A percentile compares a stretch with the other conserved stretches of the same genome.
phyloP scores from a whole-genome alignment of 306 rosid genomes.

The Lagenaria siceraria region DNA sequence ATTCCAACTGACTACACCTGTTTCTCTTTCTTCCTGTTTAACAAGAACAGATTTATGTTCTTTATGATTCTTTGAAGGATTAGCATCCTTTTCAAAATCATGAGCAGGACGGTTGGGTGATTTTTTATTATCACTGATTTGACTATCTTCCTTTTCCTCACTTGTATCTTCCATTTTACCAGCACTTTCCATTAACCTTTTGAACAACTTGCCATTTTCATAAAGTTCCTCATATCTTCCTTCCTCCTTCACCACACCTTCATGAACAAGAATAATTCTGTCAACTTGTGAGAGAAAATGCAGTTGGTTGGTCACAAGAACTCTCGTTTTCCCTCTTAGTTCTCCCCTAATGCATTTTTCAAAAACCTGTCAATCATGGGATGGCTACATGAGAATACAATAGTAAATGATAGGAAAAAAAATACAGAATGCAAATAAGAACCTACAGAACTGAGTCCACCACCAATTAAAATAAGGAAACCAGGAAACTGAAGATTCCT shows the following conservation, averaged over 20 bases:
- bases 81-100: slow-evolving; percentile 23
- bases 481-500: not conserved
- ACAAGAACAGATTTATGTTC: slow-evolving; percentile 53
- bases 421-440: not conserved
- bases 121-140: slow-evolving; percentile 14
- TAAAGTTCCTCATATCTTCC: no score
- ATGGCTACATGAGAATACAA: slow-evolving; percentile 5
- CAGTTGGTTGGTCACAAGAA: no score
- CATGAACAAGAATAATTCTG: no score
- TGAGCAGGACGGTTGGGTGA: slow-evolving; percentile 17
- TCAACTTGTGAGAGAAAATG: no score
- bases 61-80: slow-evolving; percentile 30
- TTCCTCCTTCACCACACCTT: no score
- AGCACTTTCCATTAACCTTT: slow-evolving; percentile 86
- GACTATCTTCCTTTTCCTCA: slow-evolving; percentile 28
- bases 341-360: no score
- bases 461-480: not conserved
- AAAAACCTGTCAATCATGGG: slow-evolving; percentile 46
- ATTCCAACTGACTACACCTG: no score
- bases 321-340: no score
- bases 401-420: not conserved
- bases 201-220: slow-evolving; percentile 54
- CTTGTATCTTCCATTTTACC: slow-evolving; percentile 64
- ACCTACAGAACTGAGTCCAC: not conserved
- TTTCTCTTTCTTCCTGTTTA: slow-evolving; percentile 76